phyloP scores from a whole-genome alignment of 2,329 filamentous ascomycete species.

The Bipolaris cookei region DNA sequence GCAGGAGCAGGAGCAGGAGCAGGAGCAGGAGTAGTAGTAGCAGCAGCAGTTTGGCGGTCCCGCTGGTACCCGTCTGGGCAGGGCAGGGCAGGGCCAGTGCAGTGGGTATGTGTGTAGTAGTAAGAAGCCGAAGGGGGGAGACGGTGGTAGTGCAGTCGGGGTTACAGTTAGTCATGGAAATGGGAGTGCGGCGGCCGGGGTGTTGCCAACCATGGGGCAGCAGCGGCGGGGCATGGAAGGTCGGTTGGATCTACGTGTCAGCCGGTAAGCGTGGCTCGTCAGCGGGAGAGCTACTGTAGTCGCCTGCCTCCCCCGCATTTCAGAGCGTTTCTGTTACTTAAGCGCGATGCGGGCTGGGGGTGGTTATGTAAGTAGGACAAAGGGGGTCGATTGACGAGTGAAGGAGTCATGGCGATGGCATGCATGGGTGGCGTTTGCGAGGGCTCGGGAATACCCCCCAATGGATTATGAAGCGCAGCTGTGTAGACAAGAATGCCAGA shows the following conservation, averaged over 20 bases:
- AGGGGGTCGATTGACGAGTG: slow-evolving; percentile 12
- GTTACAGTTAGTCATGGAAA: slow-evolving; percentile 47
- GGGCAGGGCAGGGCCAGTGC: slow-evolving; percentile 25
- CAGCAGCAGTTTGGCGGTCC: slow-evolving; percentile 30
- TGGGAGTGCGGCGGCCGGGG: slow-evolving; percentile 30
- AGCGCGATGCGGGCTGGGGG: slow-evolving; percentile 18
- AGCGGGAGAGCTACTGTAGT: slow-evolving; percentile 41
- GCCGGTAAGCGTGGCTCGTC: slow-evolving; percentile 23
- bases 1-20: neutral
- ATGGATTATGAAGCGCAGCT: slow-evolving; percentile 34
- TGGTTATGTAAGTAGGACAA: slow-evolving; percentile 27
- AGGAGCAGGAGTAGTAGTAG: neutral
- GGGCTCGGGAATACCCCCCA: slow-evolving; percentile 45
- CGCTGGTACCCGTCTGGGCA: slow-evolving; percentile 42
- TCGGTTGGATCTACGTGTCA: slow-evolving; percentile 37
- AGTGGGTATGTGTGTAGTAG: slow-evolving; percentile 27
- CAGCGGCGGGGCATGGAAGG: slow-evolving; percentile 27
- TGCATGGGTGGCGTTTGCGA: slow-evolving; percentile 46
- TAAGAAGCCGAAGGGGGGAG: neutral
- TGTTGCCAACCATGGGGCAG: slow-evolving; percentile 27
- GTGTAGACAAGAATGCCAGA: slow-evolving; percentile 16
- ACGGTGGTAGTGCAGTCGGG: slow-evolving; percentile 14
- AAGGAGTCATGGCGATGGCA: neutral
- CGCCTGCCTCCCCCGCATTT: slow-evolving; percentile 47
- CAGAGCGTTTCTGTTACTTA: slow-evolving; percentile 46